phyloP scores from a whole-genome alignment of 2,329 filamentous ascomycete species.

The Aspergillus hortae region DNA sequence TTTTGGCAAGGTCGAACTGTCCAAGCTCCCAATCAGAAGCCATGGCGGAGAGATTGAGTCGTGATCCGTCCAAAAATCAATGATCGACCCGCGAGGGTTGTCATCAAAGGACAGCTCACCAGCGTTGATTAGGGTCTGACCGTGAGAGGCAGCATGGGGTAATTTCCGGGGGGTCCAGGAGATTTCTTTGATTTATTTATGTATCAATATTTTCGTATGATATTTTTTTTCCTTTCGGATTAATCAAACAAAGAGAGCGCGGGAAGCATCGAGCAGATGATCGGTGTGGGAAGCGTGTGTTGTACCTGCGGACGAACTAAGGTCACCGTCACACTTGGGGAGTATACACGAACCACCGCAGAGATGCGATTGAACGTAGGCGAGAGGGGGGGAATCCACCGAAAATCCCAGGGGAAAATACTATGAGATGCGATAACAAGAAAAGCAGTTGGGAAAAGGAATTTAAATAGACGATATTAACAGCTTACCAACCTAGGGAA shows the following conservation, averaged over 20 bases:
- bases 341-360: not conserved
- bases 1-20: conserved; percentile 6
- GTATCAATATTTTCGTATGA: not conserved
- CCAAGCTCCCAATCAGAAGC: conserved; percentile 13
- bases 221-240: not conserved
- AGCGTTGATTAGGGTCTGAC: conserved; percentile 8
- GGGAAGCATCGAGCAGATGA: not conserved
- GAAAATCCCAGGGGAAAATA: too few relatives aligned
- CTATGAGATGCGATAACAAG: too few relatives aligned
- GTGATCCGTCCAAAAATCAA: conserved; percentile 19
- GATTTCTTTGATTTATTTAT: not conserved
- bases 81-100: conserved; percentile 15
- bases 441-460: too few relatives aligned
- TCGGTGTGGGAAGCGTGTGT: not conserved
- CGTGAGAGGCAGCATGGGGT: not conserved
- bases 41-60: conserved; percentile 11
- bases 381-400: too few relatives aligned
- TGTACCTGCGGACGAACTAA: not conserved
- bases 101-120: conserved; percentile 19
- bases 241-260: not conserved
- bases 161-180: not conserved
- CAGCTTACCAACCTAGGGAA: too few relatives aligned
- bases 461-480: too few relatives aligned
- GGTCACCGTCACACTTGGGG: not conserved
- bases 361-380: too few relatives aligned